phyloP scores from a whole-genome alignment of 2,329 filamentous ascomycete genomes.

The Trichoderma brevicompactum region DNA sequence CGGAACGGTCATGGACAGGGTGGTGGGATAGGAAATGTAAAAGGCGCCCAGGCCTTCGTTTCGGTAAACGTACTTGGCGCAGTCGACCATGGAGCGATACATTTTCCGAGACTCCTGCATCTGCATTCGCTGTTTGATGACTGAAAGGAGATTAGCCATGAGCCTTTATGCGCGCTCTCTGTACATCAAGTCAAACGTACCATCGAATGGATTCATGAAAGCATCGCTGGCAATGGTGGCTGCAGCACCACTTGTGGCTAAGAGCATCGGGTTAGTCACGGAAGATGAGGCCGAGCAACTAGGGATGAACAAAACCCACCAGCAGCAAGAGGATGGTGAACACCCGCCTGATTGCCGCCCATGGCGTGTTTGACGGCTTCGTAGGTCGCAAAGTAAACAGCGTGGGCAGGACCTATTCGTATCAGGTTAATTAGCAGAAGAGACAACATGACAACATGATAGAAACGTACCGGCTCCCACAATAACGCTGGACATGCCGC shows the following conservation, averaged over 20 bases:
- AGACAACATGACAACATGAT: background rate
- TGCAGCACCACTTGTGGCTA: constrained; percentile 89
- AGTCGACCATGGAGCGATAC: constrained; percentile 85
- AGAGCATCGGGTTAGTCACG: background rate
- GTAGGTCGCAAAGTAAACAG: constrained; percentile 98
- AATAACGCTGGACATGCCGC: constrained; percentile 94
- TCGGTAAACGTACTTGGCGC: constrained; percentile 84
- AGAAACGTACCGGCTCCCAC: constrained; percentile 81
- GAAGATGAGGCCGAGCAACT: background rate
- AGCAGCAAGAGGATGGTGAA: constrained; percentile 90
- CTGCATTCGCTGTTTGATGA: constrained; percentile 99
- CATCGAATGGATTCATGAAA: constrained; percentile 99
- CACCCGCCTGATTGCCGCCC: constrained; percentile 84
- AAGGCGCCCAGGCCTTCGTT: constrained; percentile 89
- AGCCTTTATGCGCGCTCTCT: background rate
- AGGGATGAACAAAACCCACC: constrained; percentile 58
- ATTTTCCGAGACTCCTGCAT: constrained; percentile 87
- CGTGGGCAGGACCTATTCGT: constrained; percentile 82
- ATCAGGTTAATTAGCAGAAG: constrained; percentile 14
- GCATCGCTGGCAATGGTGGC: constrained; percentile 97
- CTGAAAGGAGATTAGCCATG: constrained; percentile 51
- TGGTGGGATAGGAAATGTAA: constrained; percentile 98
- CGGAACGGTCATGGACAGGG: constrained; percentile 96
- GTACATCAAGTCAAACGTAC: constrained; percentile 54
- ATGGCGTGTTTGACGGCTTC: constrained; percentile 96